Percentiles rank a stretch among this genome's conserved stretches.
phyloP scores from a whole-genome alignment of 2,329 filamentous ascomycete species.

The Berkeleyomyces rouxiae region DNA sequence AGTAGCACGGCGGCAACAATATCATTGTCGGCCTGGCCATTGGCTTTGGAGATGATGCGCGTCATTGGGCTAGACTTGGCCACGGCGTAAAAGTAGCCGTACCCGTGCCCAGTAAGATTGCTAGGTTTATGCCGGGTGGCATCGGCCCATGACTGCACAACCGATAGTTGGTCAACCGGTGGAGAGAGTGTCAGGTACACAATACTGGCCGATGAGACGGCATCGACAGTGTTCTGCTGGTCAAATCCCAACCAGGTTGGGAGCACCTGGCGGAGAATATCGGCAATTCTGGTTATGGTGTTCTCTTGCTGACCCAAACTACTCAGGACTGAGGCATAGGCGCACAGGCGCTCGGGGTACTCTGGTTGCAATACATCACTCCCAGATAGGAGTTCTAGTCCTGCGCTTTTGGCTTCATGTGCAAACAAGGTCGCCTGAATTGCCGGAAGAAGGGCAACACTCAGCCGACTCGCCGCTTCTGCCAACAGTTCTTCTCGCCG shows the following conservation, averaged over 20 bases:
- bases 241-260: slow-evolving; percentile 28
- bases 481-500: slow-evolving; percentile 49
- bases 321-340: slow-evolving; percentile 16
- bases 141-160: slow-evolving; percentile 31
- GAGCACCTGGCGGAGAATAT: slow-evolving; percentile 11
- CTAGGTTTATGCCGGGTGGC: slow-evolving; percentile 23
- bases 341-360: slow-evolving; percentile 1
- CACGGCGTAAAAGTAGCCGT: slow-evolving; percentile 37
- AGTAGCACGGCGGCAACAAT: slow-evolving; percentile 30
- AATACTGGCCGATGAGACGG: slow-evolving; percentile 34
- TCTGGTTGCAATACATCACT: slow-evolving; percentile 2
- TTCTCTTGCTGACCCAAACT: neutral
- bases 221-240: slow-evolving; percentile 33
- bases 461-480: slow-evolving; percentile 42
- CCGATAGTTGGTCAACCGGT: slow-evolving; percentile 21
- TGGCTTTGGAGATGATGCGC: neutral
- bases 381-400: neutral
- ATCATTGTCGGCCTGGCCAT: slow-evolving; percentile 14
- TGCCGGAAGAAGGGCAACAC: slow-evolving; percentile 34
- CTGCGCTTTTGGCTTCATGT: neutral
- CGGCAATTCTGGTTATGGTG: neutral
- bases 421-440: slow-evolving; percentile 5
- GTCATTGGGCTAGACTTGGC: slow-evolving; percentile 31
- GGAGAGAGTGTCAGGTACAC: slow-evolving; percentile 31
- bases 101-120: slow-evolving; percentile 24